A percentile compares a stretch with the other conserved stretches of the same genome.
Evolutionary conservation across 352 stramenopile genomes (phyloP).

Genomic region (Lagenidium sp.): DNA sequence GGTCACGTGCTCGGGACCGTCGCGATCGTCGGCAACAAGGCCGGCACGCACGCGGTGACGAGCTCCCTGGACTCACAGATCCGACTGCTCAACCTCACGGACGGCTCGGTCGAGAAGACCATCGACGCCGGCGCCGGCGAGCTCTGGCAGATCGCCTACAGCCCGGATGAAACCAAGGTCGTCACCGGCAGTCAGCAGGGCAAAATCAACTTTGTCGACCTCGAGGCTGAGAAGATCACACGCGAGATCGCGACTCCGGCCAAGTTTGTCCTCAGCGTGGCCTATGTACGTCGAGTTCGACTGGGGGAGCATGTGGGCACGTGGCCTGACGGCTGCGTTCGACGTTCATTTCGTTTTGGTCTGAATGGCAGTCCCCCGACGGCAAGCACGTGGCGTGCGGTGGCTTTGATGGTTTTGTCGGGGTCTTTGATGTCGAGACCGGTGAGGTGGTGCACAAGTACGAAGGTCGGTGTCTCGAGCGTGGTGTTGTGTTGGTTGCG

Average conservation of each 20-base stretch:
- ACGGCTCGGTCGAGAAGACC: conserved; percentile 65
- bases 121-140: conserved; percentile 83
- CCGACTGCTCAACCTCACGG: conserved; percentile 64
- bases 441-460: conserved; percentile 78
- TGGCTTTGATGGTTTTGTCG: conserved; percentile 75
- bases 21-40: conserved; percentile 76
- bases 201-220: conserved; percentile 85
- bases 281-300: conserved; percentile 47
- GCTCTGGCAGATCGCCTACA: conserved; percentile 84
- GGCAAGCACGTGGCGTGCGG: conserved; percentile 78
- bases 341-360: background rate
- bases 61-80: conserved; percentile 83
- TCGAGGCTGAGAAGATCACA: conserved; percentile 70
- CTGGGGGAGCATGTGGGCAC: background rate
- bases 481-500: background rate
- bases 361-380: conserved; percentile 43
- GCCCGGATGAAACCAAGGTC: conserved; percentile 70
- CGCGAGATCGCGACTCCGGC: conserved; percentile 60
- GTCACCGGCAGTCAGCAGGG: conserved; percentile 76
- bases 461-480: conserved; percentile 30
- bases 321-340: conserved; percentile 1
- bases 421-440: conserved; percentile 80
- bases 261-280: conserved; percentile 74
- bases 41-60: conserved; percentile 60
- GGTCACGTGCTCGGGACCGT: conserved; percentile 82